Evolutionary conservation across 306 rosid species (phyloP).

Genomic region (Quercus suber): DNA sequence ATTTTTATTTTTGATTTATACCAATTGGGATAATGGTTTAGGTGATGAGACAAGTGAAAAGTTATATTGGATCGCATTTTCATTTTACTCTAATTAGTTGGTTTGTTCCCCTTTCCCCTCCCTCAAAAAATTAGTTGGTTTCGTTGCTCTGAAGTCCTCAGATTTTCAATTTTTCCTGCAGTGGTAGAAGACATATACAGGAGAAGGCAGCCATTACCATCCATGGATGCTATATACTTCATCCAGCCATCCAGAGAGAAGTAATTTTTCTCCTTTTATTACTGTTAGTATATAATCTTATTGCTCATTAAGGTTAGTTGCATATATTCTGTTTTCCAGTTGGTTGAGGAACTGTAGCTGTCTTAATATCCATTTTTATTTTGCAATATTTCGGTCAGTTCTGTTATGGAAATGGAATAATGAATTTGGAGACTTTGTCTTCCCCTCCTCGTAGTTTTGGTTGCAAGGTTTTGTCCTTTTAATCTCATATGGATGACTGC

Average conservation of each 20-base stretch:
- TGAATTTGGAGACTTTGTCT: neutral
- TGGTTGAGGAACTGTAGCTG: neutral
- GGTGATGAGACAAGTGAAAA: neutral
- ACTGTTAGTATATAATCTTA: neutral
- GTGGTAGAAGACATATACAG: slow-evolving; percentile 97
- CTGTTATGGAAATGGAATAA: neutral
- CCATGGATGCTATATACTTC: slow-evolving; percentile 96
- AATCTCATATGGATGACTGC: neutral
- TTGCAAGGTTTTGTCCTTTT: neutral
- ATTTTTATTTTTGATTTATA: neutral
- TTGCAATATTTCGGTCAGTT: neutral
- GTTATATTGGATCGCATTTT: neutral
- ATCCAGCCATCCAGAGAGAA: slow-evolving; percentile 89
- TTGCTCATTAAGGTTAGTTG: neutral
- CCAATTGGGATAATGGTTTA: neutral
- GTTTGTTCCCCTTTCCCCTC: neutral
- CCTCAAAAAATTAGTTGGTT: neutral
- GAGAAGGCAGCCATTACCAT: slow-evolving; percentile 92
- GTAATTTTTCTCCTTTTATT: slow-evolving; percentile 40
- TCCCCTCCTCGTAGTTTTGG: neutral
- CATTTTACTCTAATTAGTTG: neutral
- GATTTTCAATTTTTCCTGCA: slow-evolving; percentile 36
- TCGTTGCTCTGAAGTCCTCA: slow-evolving; percentile 16
- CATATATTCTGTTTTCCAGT: neutral
- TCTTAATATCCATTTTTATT: neutral